A percentile compares a stretch with the other conserved stretches of the same genome.
Evolutionary conservation across 441 rosid species (phyloP).

Genomic region (Capsella rubella): DNA sequence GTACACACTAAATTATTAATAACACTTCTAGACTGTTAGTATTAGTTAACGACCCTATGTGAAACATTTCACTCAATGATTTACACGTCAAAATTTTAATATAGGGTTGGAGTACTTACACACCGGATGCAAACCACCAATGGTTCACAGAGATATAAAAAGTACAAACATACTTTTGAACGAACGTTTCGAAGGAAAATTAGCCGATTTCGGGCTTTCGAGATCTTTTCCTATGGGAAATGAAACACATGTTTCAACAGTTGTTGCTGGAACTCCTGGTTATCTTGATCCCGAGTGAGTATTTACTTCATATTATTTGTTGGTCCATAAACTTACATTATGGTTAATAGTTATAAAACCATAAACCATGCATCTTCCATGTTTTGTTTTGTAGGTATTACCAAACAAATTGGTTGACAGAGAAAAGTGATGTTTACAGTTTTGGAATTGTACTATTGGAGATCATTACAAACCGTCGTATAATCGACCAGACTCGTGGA

Average conservation of each 20-base stretch:
- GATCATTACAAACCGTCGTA: constrained; percentile 39
- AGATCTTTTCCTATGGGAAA: constrained; percentile 39
- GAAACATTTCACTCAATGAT: background rate
- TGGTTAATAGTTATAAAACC: too few species aligned
- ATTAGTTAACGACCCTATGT: background rate
- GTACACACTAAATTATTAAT: background rate
- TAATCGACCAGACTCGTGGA: constrained; percentile 29
- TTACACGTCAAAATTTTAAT: background rate
- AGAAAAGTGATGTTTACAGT: constrained; percentile 51
- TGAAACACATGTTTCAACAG: constrained; percentile 39
- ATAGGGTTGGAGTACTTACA: constrained; percentile 53
- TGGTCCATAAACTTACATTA: background rate
- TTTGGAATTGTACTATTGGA: constrained; percentile 49
- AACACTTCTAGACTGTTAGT: background rate
- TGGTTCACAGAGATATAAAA: constrained; percentile 50
- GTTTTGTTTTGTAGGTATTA: constrained; percentile 34
- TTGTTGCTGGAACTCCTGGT: constrained; percentile 51
- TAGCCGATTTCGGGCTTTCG: constrained; percentile 56
- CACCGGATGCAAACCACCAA: constrained; percentile 50
- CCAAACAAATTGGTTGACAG: constrained; percentile 34
- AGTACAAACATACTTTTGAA: constrained; percentile 47
- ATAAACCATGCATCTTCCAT: background rate
- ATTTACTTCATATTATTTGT: background rate
- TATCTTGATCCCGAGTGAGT: constrained; percentile 58
- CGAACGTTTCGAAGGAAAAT: constrained; percentile 43